phyloP scores from a whole-genome alignment of 2,329 filamentous ascomycete species.

The Aspergillus bombycis region DNA sequence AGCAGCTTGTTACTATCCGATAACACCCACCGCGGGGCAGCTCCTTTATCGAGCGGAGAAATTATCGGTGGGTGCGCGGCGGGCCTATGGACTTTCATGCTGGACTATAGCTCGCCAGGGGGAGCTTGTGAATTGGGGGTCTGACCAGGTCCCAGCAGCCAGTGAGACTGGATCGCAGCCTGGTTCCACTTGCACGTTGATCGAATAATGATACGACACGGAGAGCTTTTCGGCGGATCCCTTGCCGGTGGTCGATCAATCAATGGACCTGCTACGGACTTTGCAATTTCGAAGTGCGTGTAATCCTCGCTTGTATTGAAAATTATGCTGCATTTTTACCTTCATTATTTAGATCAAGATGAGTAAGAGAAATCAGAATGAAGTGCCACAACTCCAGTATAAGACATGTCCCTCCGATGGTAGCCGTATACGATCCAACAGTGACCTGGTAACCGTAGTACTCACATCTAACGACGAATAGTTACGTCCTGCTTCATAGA shows the following conservation, averaged over 20 bases:
- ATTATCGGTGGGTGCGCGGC: conserved; percentile 11
- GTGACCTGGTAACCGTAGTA: neutral
- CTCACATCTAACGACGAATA: neutral
- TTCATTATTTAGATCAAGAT: neutral
- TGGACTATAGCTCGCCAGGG: neutral
- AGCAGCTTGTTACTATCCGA: neutral
- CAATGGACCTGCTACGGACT: neutral
- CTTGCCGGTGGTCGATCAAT: neutral
- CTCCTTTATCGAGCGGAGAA: conserved; percentile 10
- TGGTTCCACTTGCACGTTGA: conserved; percentile 7
- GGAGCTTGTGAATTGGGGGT: neutral
- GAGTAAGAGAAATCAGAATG: neutral
- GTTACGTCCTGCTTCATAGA: neutral
- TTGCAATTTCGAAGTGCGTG: neutral
- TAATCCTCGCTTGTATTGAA: neutral
- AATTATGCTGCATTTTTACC: neutral
- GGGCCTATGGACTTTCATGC: neutral
- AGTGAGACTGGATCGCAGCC: conserved; percentile 3
- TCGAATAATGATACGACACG: conserved; percentile 11
- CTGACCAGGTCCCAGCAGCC: neutral
- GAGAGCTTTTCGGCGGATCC: conserved; percentile 1
- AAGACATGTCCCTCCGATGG: too few relatives aligned
- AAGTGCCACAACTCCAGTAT: neutral
- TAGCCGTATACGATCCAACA: neutral
- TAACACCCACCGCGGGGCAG: conserved; percentile 5